Evolutionary conservation across 1,284 basidiomycete genomes (phyloP).

Genomic region (Exobasidium cylindrosporum): DNA sequence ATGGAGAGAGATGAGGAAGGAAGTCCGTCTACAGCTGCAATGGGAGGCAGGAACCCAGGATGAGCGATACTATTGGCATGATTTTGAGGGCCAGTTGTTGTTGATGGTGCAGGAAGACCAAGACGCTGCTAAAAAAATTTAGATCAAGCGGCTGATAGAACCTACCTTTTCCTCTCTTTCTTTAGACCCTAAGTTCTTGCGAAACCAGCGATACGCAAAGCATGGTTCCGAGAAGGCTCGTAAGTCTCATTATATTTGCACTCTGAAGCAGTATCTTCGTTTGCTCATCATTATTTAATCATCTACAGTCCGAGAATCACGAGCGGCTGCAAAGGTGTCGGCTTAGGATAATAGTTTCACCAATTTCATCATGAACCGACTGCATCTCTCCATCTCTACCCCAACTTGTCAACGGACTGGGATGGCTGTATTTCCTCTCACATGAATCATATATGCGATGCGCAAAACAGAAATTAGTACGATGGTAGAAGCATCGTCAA

Average conservation of each 20-base stretch:
- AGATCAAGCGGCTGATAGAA: too few species aligned
- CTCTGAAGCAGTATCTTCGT: too few species aligned
- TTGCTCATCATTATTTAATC: too few species aligned
- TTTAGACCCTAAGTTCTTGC: conserved; percentile 79
- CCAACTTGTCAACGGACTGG: not conserved
- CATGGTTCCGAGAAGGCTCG: conserved; percentile 68
- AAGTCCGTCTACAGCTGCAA: not conserved
- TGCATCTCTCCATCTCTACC: not conserved
- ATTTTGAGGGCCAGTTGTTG: too few species aligned
- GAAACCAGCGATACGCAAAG: conserved; percentile 75
- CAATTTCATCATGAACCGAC: not conserved
- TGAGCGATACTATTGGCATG: too few species aligned
- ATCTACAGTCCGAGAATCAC: not conserved
- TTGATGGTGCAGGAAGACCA: too few species aligned
- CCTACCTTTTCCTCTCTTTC: conserved; percentile 1
- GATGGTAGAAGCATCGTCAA: too few species aligned
- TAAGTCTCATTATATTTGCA: too few species aligned
- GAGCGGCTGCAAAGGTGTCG: not conserved
- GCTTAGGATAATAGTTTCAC: not conserved
- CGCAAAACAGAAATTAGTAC: too few species aligned
- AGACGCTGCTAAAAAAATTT: too few species aligned
- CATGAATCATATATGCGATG: not conserved
- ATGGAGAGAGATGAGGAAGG: not conserved
- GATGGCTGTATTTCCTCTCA: not conserved
- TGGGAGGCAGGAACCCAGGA: too few species aligned